Evolutionary conservation across 495 filamentous ascomycete species (phyloP).

Genomic region (Aspergillus wentii): DNA sequence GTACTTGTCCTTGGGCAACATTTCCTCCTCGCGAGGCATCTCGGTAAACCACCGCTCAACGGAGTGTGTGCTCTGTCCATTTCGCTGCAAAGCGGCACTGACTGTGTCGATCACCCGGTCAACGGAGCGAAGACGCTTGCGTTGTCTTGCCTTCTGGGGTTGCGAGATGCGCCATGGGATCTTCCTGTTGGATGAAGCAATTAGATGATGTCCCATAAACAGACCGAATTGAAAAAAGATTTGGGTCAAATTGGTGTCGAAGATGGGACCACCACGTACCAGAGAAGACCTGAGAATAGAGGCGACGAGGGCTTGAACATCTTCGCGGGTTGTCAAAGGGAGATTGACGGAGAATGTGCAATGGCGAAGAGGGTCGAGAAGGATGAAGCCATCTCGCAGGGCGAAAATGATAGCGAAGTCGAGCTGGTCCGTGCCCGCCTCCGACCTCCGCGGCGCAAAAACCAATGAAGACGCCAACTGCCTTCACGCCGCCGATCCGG

Average conservation of each 20-base stretch:
- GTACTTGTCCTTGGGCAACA: slow-evolving; percentile 96
- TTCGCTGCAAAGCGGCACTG: slow-evolving; percentile 66
- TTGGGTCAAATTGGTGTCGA: background rate
- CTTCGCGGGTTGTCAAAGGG: background rate
- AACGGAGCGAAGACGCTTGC: slow-evolving; percentile 78
- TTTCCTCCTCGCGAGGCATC: slow-evolving; percentile 95
- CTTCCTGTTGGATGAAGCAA: slow-evolving; percentile 61
- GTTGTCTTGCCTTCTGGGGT: slow-evolving; percentile 85
- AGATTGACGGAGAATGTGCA: background rate
- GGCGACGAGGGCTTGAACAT: slow-evolving; percentile 73
- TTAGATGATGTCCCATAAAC: too few relatives aligned
- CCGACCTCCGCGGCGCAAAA: slow-evolving; percentile 17
- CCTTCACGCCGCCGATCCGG: slow-evolving; percentile 10
- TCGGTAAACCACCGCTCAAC: slow-evolving; percentile 85
- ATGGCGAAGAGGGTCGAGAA: slow-evolving; percentile 1
- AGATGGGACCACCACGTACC: slow-evolving; percentile 44
- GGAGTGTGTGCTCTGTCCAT: slow-evolving; percentile 62
- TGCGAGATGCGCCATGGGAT: slow-evolving; percentile 92
- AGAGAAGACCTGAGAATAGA: slow-evolving; percentile 76
- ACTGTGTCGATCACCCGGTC: slow-evolving; percentile 77
- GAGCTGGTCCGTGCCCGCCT: slow-evolving; percentile 13
- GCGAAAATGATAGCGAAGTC: slow-evolving; percentile 18
- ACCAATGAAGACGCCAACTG: slow-evolving; percentile 11
- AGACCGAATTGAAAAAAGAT: slow-evolving; percentile 3
- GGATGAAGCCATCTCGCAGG: background rate